Percentiles rank a stretch among this genome's conserved stretches.
Evolutionary conservation across 345 rosid species (phyloP).

Genomic region (Syzygium jambos): DNA sequence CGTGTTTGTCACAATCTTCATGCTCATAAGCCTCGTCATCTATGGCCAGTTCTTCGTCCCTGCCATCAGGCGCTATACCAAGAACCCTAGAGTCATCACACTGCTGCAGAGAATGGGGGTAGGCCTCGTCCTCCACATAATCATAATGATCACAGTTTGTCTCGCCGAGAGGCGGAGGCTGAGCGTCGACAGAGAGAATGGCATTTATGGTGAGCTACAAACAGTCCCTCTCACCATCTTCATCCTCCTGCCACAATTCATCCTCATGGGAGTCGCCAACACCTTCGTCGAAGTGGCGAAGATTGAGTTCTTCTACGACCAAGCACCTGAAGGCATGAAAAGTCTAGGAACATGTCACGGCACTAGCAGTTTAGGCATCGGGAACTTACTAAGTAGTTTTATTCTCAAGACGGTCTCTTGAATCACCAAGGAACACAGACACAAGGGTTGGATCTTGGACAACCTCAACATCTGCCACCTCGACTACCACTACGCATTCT

Average conservation of each 20-base stretch:
- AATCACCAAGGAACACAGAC: constrained; percentile 34
- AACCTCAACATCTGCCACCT: constrained; percentile 59
- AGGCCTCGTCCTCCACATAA: constrained; percentile 40
- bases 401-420: constrained; percentile 37
- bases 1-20: constrained; percentile 55
- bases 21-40: constrained; percentile 40
- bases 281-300: constrained; percentile 58
- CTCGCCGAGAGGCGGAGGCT: constrained; percentile 54
- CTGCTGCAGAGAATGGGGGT: constrained; percentile 74
- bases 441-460: constrained; percentile 54
- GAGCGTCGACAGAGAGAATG: constrained; percentile 27
- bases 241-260: constrained; percentile 59
- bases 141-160: constrained; percentile 42
- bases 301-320: constrained; percentile 81
- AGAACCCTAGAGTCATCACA: constrained; percentile 74
- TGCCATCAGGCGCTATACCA: constrained; percentile 21
- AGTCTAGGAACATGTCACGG: constrained; percentile 67
- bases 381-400: constrained; percentile 56
- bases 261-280: constrained; percentile 64
- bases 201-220: constrained; percentile 12
- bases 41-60: constrained; percentile 56
- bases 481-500: constrained; percentile 58
- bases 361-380: constrained; percentile 47
- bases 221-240: constrained; percentile 49
- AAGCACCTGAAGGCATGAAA: constrained; percentile 76